A percentile compares a stretch with the other conserved stretches of the same genome.
phyloP scores from a whole-genome alignment of 2,329 filamentous ascomycete genomes.

The Pestalotiopsis fici region DNA sequence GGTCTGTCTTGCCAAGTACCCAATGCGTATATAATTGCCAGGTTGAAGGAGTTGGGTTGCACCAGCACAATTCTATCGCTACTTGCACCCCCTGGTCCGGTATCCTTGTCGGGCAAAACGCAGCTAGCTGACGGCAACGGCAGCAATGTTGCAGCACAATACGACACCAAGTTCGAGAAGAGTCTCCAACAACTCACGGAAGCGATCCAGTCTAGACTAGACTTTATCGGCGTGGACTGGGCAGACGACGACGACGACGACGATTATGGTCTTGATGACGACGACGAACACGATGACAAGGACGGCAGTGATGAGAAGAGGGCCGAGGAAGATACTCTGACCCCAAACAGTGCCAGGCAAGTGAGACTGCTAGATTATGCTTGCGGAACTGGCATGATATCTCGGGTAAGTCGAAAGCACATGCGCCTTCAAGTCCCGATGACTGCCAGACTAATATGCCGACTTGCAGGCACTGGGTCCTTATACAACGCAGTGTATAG shows the following conservation, averaged over 20 bases:
- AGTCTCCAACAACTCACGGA: conserved; percentile 54
- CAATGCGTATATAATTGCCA: not conserved
- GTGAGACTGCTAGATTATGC: conserved; percentile 73
- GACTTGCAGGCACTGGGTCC: conserved; percentile 55
- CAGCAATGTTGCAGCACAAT: conserved; percentile 16
- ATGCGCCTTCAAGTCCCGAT: not conserved
- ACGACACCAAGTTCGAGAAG: conserved; percentile 47
- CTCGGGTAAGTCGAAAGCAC: conserved; percentile 48
- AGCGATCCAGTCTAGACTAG: conserved; percentile 51
- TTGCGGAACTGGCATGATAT: conserved; percentile 70
- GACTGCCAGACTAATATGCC: not conserved
- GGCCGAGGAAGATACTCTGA: conserved; percentile 29
- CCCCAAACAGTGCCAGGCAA: conserved; percentile 21
- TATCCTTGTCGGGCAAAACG: not conserved
- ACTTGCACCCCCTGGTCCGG: not conserved
- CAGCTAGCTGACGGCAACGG: not conserved
- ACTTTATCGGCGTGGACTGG: conserved; percentile 65
- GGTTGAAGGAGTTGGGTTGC: not conserved
- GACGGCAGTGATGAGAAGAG: conserved; percentile 35
- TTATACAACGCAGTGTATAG: conserved; percentile 63
- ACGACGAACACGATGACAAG: conserved; percentile 46
- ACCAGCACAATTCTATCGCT: not conserved
- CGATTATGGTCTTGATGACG: conserved; percentile 30
- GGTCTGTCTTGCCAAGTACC: not conserved
- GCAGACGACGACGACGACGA: conserved; percentile 38